Conservation (phyloP, 208 protist genomes). For the Leishmania mexicana region DNA sequence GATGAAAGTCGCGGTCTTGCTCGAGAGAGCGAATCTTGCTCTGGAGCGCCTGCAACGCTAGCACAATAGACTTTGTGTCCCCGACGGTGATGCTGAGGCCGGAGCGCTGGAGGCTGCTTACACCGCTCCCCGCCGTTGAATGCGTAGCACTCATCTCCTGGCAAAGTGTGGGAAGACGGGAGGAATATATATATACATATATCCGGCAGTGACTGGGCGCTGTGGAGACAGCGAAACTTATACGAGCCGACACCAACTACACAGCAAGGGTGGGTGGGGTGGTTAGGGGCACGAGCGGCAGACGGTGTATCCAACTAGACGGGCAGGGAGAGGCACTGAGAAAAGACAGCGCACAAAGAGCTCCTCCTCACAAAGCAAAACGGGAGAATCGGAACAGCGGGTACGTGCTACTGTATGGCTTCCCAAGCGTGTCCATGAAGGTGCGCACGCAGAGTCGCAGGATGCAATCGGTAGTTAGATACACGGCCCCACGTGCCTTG, state of each 20-base stretch:
- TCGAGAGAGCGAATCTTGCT: slow-evolving; percentile 88
- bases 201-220: neutral
- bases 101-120: slow-evolving; percentile 77
- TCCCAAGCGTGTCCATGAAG: neutral
- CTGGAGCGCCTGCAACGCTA: slow-evolving; percentile 88
- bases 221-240: neutral
- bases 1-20: slow-evolving; percentile 86
- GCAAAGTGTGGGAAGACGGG: neutral
- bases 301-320: neutral
- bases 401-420: neutral
- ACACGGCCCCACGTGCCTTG: neutral
- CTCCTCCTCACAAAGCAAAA: neutral
- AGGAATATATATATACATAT: neutral
- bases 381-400: neutral
- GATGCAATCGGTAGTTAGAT: neutral
- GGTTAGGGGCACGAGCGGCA: neutral
- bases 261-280: neutral
- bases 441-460: neutral
- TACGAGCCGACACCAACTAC: neutral
- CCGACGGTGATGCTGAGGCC: slow-evolving; percentile 88
- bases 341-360: neutral
- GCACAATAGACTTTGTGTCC: slow-evolving; percentile 91
- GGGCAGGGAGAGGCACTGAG: neutral
- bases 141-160: slow-evolving; percentile 9
- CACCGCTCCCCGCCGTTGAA: slow-evolving; percentile 47